Conservation (phyloP, 1,139 yeast species). For the Scheffersomyces illinoinensis region DNA sequence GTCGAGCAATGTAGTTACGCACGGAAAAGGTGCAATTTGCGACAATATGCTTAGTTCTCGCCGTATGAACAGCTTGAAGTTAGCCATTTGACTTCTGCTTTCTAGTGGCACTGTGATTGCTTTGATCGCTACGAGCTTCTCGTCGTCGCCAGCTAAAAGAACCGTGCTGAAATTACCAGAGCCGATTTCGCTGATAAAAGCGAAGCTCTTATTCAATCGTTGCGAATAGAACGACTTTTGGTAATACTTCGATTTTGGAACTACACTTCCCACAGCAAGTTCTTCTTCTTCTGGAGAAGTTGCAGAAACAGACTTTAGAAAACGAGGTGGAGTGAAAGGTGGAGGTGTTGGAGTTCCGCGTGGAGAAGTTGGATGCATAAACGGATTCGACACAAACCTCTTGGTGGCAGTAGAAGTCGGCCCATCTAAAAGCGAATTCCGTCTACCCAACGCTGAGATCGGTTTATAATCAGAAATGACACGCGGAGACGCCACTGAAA, state of each 20-base stretch:
- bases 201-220: conserved; percentile 15
- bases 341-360: conserved; percentile 2
- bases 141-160: conserved; percentile 37
- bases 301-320: conserved; percentile 9
- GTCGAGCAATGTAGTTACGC: conserved; percentile 37
- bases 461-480: conserved; percentile 40
- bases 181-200: conserved; percentile 43
- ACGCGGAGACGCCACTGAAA: conserved; percentile 12
- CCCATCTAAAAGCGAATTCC: conserved; percentile 18
- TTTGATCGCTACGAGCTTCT: conserved; percentile 38
- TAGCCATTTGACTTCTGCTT: conserved; percentile 25
- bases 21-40: conserved; percentile 42
- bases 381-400: conserved; percentile 26
- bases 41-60: conserved; percentile 74
- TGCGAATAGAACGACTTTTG: conserved; percentile 13
- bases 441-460: conserved; percentile 18
- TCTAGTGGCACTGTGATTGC: conserved; percentile 38
- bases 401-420: conserved; percentile 10
- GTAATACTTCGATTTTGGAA: conserved; percentile 9
- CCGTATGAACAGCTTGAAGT: conserved; percentile 65
- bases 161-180: conserved; percentile 64
- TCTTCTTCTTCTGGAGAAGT: conserved; percentile 10
- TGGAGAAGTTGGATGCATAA: conserved; percentile 3
- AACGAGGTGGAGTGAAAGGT: conserved; percentile 4
- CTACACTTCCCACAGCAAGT: conserved; percentile 5